Base-by-base conservation (phyloP, 768 basidiomycete species). In the Lactarius akahatsu region DNA sequence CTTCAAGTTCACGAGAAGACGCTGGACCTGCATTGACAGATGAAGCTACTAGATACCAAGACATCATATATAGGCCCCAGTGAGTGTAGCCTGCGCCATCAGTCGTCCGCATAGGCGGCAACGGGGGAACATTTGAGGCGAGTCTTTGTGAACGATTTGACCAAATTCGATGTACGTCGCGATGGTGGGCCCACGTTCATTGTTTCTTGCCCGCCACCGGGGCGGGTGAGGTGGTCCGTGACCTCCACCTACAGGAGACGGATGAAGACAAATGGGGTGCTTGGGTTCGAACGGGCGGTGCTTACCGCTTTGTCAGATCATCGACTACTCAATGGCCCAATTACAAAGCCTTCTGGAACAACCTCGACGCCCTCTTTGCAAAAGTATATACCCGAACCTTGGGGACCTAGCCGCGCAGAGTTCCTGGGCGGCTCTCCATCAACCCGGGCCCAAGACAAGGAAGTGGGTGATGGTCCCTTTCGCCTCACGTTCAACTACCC, bases 1-100 rank as follows among this genome's bases (percentile, higher is more conserved):
- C 52, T 62, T 62, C 52, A 52, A 55, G n/a, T 62, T 54, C 38
- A 62, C 50, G 23, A 28, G 38, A 62, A 10, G 45, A 50, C n/a
- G 11, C 28, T 26, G 10, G 11, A 26, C 23, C 55, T n/a, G 18
- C 18, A 28, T n/a, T 55, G 55, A 40, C 28, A 41, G 16, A 55
- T 62, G 38, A 23, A 15, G 38, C 52, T 54, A 18, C 3, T 1
- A 6, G 52, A 62, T 3, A n/a, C 34, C 3, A 23, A 47, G n/a
- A 13, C 41, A n/a, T n/a, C n/a, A n/a, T n/a, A 45, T 11, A 57
- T 45, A 3, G 32, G 30, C 28, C 6, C 28, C 30, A 13, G 43
- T 63, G 41, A 47, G 56, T 36, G 41, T 26, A 18, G 16, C 28
- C 20, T 32, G 41, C 1, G 20, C 57, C 13, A 15, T 32, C 30